phyloP scores from a whole-genome alignment of 768 basidiomycete genomes.

The Pulveroboletus sp. region DNA sequence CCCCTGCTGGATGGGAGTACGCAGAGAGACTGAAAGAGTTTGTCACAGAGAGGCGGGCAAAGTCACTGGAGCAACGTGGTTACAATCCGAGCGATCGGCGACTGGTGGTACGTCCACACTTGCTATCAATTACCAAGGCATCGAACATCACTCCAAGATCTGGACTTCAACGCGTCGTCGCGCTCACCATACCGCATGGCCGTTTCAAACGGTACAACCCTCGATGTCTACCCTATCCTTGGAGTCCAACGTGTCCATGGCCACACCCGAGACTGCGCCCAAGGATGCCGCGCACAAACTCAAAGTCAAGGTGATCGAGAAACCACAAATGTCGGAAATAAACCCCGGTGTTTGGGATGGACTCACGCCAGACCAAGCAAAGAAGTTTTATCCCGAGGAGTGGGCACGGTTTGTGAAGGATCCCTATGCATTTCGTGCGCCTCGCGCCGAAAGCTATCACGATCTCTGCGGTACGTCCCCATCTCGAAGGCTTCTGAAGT shows the following conservation, averaged over 20 bases:
- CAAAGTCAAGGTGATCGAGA: slow-evolving; percentile 85
- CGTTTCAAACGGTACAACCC: slow-evolving; percentile 54
- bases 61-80: slow-evolving; percentile 69
- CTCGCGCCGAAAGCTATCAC: slow-evolving; percentile 95
- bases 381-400: slow-evolving; percentile 87
- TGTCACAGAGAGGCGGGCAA: slow-evolving; percentile 77
- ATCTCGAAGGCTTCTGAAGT: background rate
- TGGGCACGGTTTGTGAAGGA: slow-evolving; percentile 91
- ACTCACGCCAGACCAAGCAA: slow-evolving; percentile 83
- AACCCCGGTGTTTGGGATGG: slow-evolving; percentile 99
- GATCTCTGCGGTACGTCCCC: slow-evolving; percentile 69
- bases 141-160: slow-evolving; percentile 48
- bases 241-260: background rate
- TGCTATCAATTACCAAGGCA: background rate
- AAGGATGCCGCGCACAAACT: slow-evolving; percentile 23
- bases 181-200: slow-evolving; percentile 95
- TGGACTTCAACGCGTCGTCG: slow-evolving; percentile 96
- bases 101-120: slow-evolving; percentile 52
- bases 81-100: slow-evolving; percentile 55
- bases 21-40: slow-evolving; percentile 87
- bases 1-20: slow-evolving; percentile 94
- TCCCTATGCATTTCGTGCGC: slow-evolving; percentile 89
- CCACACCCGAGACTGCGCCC: background rate
- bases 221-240: slow-evolving; percentile 12
- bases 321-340: slow-evolving; percentile 95